Base-by-base conservation (phyloP, 2,329 filamentous ascomycete genomes). In the Aspergillus melleus region DNA sequence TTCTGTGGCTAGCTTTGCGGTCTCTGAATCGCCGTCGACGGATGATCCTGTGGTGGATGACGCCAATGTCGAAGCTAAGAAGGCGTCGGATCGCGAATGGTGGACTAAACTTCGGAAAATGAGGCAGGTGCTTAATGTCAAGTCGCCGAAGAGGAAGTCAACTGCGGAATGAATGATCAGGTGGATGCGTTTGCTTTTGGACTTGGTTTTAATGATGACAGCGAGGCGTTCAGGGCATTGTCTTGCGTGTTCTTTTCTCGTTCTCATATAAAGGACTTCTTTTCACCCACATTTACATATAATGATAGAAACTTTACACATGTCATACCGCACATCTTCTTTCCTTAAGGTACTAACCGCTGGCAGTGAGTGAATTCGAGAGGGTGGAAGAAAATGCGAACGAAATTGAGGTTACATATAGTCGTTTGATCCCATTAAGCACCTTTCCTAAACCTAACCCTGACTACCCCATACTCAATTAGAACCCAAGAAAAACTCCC, bases 81-180 rank as follows among this genome's bases (percentile, higher is more conserved):
- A 83, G 47, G 81, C 80, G 16, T 89, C 89, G 70, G 89, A 91
- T 61, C 89, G 89, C 72, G 87, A 90, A 74, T 82, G 89, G 64
- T 91, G 88, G 88, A 84, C 87, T n/a, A 83, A 87, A 65, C 76
- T 92, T 63, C 83, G 87, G 67, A 84, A 85, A 59, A 88, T 92
- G 59, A 90, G 90, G 80, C 90, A 88, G 69, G 75, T 90, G 51
- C 87, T 92, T 68, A 87, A 89, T 62, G 81, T 85, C 6, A 91
- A 90, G 73, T 82, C 81, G 1, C 78, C 80, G 9, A 86, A 80
- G 71, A 88, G 83, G 70, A 72, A 70, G 70, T 71, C 68, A 42
- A 58, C 52, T 22, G 16, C 44, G 22, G 22, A 22, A 22, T 14
- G 49, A 64, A 29, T 66, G 53, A 64, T 53, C 19, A 20, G 42